A percentile compares a stretch with the other conserved stretches of the same genome.
phyloP scores from a whole-genome alignment of 345 rosid genomes.

The Psidium guajava region DNA sequence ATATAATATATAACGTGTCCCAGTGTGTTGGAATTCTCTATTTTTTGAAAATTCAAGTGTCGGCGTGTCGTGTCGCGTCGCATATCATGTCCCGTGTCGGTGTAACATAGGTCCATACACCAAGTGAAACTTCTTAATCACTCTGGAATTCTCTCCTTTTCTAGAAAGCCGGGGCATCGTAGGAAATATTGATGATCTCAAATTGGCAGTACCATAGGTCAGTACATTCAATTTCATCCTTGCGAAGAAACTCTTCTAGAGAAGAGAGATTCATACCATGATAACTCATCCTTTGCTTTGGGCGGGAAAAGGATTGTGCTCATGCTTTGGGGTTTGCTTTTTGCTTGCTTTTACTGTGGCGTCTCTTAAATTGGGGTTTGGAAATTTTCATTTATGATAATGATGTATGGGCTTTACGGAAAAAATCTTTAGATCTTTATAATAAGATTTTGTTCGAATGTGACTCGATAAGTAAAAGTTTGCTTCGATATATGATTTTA shows the following conservation, averaged over 20 bases:
- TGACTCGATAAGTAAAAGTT: background rate
- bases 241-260: background rate
- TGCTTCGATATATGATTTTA: background rate
- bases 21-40: too few relatives aligned
- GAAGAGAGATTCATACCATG: background rate
- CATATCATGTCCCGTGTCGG: too few relatives aligned
- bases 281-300: background rate
- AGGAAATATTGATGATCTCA: background rate
- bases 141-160: background rate
- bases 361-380: background rate
- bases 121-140: background rate
- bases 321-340: background rate
- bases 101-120: too few relatives aligned
- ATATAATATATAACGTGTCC: too few relatives aligned
- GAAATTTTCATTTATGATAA: background rate
- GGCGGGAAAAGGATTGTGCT: background rate
- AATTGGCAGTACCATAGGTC: background rate
- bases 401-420: background rate
- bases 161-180: background rate
- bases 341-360: background rate
- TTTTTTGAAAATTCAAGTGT: too few relatives aligned
- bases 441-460: background rate
- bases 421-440: background rate
- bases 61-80: too few relatives aligned
- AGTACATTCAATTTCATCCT: background rate